Evolutionary conservation across 2,329 filamentous ascomycete species (phyloP), one percentile per base, ranked within the genome.

Genomic region (Rachicladosporium sp.): DNA sequence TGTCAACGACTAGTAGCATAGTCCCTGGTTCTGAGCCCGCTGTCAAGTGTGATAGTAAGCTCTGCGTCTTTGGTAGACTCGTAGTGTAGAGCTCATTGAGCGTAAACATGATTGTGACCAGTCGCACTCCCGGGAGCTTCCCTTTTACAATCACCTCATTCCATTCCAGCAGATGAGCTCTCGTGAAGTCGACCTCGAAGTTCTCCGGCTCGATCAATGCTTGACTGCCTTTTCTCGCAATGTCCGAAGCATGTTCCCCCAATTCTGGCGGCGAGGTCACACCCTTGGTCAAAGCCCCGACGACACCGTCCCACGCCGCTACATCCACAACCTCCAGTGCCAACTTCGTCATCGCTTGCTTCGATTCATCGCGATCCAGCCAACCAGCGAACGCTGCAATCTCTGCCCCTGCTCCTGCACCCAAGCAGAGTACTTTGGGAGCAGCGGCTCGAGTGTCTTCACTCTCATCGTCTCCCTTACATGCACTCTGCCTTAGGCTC

Each of bases 61-160:
- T 67, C 0, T 89, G 93, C 0, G 89, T 86, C 49, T 78, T 76
- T 2, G 78, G 69, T 15, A 87, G 75, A 1, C 80, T 85, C 0
- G 75, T 69, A 0, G 83, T 81, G 66, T 95, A 96, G 0, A 98
- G 76, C 63, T 98, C 91, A 59, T 96, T 96, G 35, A 96, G 73
- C 0, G 89, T 95, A 68, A 96, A 98, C 63, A 96, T 76, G 9
- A 96, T 64, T 0, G 88, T 94, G 10, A 93, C 67, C 1, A 95
- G 48, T 27, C 59, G 47, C 1, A 58, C 54, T 33, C 19, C 13
- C 34, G 35, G 23, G 31, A n/a, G 10, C 6, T 47, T 46, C 10
- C 50, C 29, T 4, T 63, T 49, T 5, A 62, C 30, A 0, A 48
- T 41, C 4, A 47, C 38, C 1, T 74, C 46, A 2, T 60, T 53